Evolutionary conservation across 805 yeast genomes (phyloP), one percentile per base, ranked within the genome.

Genomic region (Lipomyces sp.): DNA sequence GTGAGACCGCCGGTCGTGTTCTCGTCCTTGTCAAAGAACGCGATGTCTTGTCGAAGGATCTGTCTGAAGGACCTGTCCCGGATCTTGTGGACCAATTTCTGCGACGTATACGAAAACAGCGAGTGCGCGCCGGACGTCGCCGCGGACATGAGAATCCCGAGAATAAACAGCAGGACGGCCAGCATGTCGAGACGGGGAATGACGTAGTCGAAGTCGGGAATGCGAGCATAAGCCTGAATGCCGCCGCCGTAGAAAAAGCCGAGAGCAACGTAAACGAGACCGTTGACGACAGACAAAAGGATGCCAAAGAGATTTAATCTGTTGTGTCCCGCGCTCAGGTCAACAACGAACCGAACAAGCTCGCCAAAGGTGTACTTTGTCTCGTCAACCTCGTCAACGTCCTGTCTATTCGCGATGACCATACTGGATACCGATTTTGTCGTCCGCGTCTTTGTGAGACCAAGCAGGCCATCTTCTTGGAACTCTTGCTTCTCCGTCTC

Each of bases 1-100:
- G 71, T 67, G 16, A 70, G 60, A 1, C 72, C 58, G 38, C 74
- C 74, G 8, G 73, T 64, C 14, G 70, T 58, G 51, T 70, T 68
- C 36, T 65, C 64, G 18, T 64, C 68, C 41, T 58, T 58, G 45
- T 70, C 74, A 46, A 62, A 71, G 52, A 63, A 70, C 1, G 65
- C 65, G 35, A 71, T 58, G 44, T 71, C 74, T 62, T 68, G 65
- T 31, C 71, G 61, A 45, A 70, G 50, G 43, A 63, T 61, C 42
- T 69, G 71, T 16, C 61, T 44, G 60, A 70, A 66, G 22, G 68
- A 58, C 28, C 52, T 45, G 24, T 55, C 52, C 1, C 74, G 65
- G 16, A 70, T 68, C 26, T 59, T 55, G 28, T 69, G 65, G 2
- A 70, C 69, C 2, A 70, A 61, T 13, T 61, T 53, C 45, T 64